Base-by-base conservation (phyloP, 2,329 filamentous ascomycete genomes). In the Penicillium sp. region DNA sequence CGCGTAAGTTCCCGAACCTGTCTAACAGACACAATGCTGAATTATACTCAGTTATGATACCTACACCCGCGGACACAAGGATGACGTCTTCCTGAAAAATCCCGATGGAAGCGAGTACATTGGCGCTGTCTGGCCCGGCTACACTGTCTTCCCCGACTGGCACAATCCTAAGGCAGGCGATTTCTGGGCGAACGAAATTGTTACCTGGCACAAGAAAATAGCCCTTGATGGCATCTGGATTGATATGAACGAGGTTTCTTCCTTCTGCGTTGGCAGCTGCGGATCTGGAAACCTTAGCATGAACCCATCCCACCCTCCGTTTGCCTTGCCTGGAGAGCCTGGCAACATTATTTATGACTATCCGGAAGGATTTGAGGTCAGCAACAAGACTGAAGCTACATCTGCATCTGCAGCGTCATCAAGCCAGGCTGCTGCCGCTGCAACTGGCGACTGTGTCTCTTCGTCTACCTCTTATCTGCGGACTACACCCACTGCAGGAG, bases 231-330 rank as follows among this genome's bases (percentile, higher is more conserved):
- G 79, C 15, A 73, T 79, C 59, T 86, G 84, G 85, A 82, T 86
- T 56, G 85, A 87, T 58, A 86, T 87, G 84, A 81, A 72, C 46
- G 85, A 87, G 65, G 83, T 83, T 3, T 82, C 82, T 8, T 86
- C 83, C 0, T 86, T 87, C 76, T 92, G 89, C 63, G 80, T 88
- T 9, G 89, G 89, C 4, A 88, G 84, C 62, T 92, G 89, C 66
- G 89, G 90, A 23, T 85, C 82, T 25, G 79, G 79, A 1, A 87
- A 88, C 51, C 71, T 89, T 41, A 82, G 82, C 2, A 69, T 88
- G 45, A 90, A 91, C 68, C 88, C 88, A 0, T 85, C 84, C 0
- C 87, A 90, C 67, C 86, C 87, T 6, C 79, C 84, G 0, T 90
- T 90, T 67, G 62, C 68, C 6, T 80, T 91, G 1, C 86, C 87